These are phyloP conservation scores for Francoa sonchifolia DNA, from an alignment of 441 rosid species.

Conservation along the genomic window DNA sequence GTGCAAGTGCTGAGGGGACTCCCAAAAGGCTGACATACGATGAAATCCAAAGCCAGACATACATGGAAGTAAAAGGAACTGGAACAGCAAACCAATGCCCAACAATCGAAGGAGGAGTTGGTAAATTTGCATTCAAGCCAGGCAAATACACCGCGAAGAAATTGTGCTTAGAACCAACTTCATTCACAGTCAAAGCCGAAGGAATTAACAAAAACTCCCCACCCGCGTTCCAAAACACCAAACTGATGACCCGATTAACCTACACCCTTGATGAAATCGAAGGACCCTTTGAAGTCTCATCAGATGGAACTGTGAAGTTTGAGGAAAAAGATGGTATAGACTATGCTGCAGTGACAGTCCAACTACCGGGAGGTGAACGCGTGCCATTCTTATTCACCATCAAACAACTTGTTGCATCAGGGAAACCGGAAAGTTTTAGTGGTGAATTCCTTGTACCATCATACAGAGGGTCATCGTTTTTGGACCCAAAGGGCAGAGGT, in stretches of 20 bases:
- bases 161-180: constrained; percentile 70
- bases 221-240: constrained; percentile 65
- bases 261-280: constrained; percentile 88
- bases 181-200: constrained; percentile 80
- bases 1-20: constrained; percentile 65
- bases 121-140: constrained; percentile 51
- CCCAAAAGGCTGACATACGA: constrained; percentile 75
- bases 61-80: constrained; percentile 74
- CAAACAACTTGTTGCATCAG: constrained; percentile 65
- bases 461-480: constrained; percentile 73
- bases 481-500: constrained; percentile 91
- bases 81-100: constrained; percentile 93
- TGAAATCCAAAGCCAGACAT: constrained; percentile 80
- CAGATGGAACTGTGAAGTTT: constrained; percentile 48
- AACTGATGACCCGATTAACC: constrained; percentile 88
- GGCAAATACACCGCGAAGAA: constrained; percentile 76
- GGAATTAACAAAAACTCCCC: constrained; percentile 54
- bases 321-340: constrained; percentile 77
- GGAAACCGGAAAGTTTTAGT: constrained; percentile 61
- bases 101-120: constrained; percentile 54
- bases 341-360: constrained; percentile 81
- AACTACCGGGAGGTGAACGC: constrained; percentile 78
- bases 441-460: constrained; percentile 74
- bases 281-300: constrained; percentile 72
- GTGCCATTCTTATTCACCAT: constrained; percentile 83